A percentile compares a stretch with the other conserved stretches of the same genome.
Conservation (phyloP, 2,329 filamentous ascomycete genomes). For the Diaporthe sp. region DNA sequence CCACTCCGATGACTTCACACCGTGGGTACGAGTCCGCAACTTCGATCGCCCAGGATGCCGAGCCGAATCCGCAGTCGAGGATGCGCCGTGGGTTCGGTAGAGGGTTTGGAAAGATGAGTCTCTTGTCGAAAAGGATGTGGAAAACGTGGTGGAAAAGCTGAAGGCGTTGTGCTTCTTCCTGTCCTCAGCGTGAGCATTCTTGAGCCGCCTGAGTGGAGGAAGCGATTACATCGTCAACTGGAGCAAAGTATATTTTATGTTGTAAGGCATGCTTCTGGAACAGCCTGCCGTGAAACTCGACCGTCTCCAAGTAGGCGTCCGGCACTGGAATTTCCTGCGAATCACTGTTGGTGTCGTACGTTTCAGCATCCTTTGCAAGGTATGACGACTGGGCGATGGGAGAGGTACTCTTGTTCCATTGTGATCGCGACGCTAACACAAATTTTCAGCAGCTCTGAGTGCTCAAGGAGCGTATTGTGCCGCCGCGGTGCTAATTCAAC, state of each 20-base stretch:
- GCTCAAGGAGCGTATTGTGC: background rate
- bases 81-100: slow-evolving; percentile 68
- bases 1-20: slow-evolving; percentile 78
- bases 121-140: slow-evolving; percentile 72
- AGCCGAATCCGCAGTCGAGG: slow-evolving; percentile 80
- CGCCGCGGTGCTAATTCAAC: background rate
- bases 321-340: slow-evolving; percentile 66
- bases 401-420: slow-evolving; percentile 17
- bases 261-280: slow-evolving; percentile 77
- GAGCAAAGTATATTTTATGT: slow-evolving; percentile 74
- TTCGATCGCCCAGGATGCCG: slow-evolving; percentile 78
- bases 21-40: slow-evolving; percentile 74
- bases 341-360: slow-evolving; percentile 52
- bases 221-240: slow-evolving; percentile 75
- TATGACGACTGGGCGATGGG: background rate
- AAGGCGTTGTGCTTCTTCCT: slow-evolving; percentile 78
- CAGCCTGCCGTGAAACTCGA: slow-evolving; percentile 71
- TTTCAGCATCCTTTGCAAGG: background rate
- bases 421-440: background rate
- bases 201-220: slow-evolving; percentile 9
- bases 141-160: slow-evolving; percentile 74
- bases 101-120: slow-evolving; percentile 76
- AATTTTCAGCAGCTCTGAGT: background rate
- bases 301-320: slow-evolving; percentile 68
- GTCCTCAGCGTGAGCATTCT: slow-evolving; percentile 36